Evolutionary conservation across 768 basidiomycete genomes (phyloP), one percentile per base, ranked within the genome.

Genomic region (Mycena vulgaris): DNA sequence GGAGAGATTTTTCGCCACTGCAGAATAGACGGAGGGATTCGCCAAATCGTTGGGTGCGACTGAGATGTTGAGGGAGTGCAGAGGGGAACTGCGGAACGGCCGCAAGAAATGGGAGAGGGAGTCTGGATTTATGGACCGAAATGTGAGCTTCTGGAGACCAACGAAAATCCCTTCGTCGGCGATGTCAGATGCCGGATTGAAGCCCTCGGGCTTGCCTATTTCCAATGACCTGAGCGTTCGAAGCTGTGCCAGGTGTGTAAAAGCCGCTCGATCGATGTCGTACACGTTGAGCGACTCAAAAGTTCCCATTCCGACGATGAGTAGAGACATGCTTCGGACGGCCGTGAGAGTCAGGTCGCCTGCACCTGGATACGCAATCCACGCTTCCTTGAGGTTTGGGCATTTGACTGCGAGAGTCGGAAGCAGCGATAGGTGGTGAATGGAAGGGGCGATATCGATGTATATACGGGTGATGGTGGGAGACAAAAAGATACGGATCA

Each of bases 371-470:
- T 21, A 45, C 2, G 3, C 7, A 5, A 45, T 45, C 2, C 6
- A n/a, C 10, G 42, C 42, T 2, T 49, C 47, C 47, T 30, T 61
- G 11, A 61, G 49, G 49, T n/a, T 45, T 31, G 42, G 60, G 60
- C 60, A 61, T 49, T 49, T 61, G 42, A 61, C n/a, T 49, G 60
- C 47, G 31, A 61, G 17, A 30, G 60, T 49, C 23, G 60, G 47
- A 49, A 61, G 60, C 42, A 61, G 47, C 33, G 60, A 61, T 13
- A 61, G 60, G 60, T 61, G 45, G 35, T 37, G 47, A 35, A 49
- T 28, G 31, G 47, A 49, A 45, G 48, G 27, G 3, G 30, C 33
- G 49, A 49, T 31, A 31, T n/a, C 14, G 33, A 61, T 47, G 47
- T 25, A 37, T 47, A 45, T 61, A 5, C 21, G 21, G 42, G 42